Conservation (phyloP, 768 basidiomycete genomes). For the Tremella yokohamensis region DNA sequence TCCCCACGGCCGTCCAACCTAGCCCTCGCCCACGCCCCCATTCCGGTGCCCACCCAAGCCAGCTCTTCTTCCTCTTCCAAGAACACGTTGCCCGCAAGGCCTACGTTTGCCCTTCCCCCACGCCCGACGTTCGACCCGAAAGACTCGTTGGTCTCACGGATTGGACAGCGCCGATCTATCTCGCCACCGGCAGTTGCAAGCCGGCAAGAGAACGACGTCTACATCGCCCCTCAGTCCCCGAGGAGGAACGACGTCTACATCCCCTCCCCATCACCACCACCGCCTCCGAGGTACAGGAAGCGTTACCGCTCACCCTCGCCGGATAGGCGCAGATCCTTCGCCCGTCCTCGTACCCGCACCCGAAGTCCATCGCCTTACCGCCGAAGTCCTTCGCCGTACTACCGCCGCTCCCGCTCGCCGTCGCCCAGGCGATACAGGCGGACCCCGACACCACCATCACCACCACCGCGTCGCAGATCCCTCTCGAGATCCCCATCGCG, state of each 20-base stretch:
- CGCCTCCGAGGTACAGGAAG: not conserved
- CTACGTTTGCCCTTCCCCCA: conserved; percentile 16
- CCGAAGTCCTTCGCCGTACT: not conserved
- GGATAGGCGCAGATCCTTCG: not conserved
- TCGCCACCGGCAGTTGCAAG: conserved; percentile 6
- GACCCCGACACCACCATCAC: conserved; percentile 7
- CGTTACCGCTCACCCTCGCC: conserved; percentile 16
- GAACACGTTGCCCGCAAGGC: conserved; percentile 9
- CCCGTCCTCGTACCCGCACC: not conserved
- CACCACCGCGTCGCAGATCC: conserved; percentile 1
- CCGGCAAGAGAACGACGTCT: conserved; percentile 8
- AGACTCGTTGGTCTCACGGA: not conserved
- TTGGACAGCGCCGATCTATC: conserved; percentile 1
- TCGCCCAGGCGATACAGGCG: not conserved
- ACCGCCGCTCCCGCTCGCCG: not conserved
- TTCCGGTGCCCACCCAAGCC: too few relatives aligned
- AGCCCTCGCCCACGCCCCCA: too few relatives aligned
- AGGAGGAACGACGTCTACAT: conserved; percentile 15
- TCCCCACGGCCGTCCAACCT: too few relatives aligned
- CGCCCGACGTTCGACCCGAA: conserved; percentile 14
- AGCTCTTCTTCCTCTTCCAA: too few relatives aligned
- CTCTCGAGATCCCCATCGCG: conserved; percentile 14
- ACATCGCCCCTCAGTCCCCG: conserved; percentile 3
- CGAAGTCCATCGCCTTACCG: conserved; percentile 7
- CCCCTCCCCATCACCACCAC: conserved; percentile 8